These are phyloP conservation scores for Seminavis robusta DNA, from an alignment of 108 stramenopile species.

Conservation along the genomic window DNA sequence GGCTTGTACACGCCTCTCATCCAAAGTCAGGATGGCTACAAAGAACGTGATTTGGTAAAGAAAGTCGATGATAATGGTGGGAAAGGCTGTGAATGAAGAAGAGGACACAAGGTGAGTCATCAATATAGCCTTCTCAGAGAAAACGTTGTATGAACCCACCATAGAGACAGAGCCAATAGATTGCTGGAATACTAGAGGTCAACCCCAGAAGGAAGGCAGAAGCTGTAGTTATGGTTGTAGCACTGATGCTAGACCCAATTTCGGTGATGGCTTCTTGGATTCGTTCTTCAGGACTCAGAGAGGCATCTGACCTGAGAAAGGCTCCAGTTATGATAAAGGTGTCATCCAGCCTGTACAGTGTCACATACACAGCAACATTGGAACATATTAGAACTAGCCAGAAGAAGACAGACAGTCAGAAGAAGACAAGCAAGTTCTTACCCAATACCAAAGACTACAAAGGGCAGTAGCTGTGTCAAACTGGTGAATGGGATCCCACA, in stretches of 20 bases:
- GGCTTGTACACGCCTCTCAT: slow-evolving; percentile 14
- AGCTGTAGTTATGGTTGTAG: slow-evolving; percentile 25
- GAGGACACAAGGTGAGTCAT: too few relatives aligned
- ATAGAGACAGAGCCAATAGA: too few relatives aligned
- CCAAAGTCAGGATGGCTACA: slow-evolving; percentile 15
- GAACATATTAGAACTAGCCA: too few relatives aligned
- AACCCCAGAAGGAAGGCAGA: slow-evolving; percentile 27
- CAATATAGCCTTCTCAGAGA: too few relatives aligned
- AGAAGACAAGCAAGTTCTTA: too few relatives aligned
- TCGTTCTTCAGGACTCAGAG: slow-evolving; percentile 4
- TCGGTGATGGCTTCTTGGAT: slow-evolving; percentile 19
- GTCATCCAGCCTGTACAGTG: slow-evolving; percentile 15
- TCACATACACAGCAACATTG: too few relatives aligned
- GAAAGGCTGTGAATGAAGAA: slow-evolving; percentile 25
- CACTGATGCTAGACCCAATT: slow-evolving; percentile 17
- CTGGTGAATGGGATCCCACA: slow-evolving; percentile 18
- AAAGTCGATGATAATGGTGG: slow-evolving; percentile 21
- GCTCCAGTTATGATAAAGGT: slow-evolving; percentile 21
- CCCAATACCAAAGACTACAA: slow-evolving; percentile 31
- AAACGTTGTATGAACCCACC: too few relatives aligned
- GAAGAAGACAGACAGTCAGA: too few relatives aligned
- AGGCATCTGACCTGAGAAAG: slow-evolving; percentile 4
- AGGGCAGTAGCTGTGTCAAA: slow-evolving; percentile 25
- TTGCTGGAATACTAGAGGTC: slow-evolving; percentile 30
- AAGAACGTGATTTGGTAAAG: slow-evolving; percentile 27